These are phyloP conservation scores for Neurospora pannonica DNA, from an alignment of 495 filamentous ascomycete genomes.

Conservation along the genomic window DNA sequence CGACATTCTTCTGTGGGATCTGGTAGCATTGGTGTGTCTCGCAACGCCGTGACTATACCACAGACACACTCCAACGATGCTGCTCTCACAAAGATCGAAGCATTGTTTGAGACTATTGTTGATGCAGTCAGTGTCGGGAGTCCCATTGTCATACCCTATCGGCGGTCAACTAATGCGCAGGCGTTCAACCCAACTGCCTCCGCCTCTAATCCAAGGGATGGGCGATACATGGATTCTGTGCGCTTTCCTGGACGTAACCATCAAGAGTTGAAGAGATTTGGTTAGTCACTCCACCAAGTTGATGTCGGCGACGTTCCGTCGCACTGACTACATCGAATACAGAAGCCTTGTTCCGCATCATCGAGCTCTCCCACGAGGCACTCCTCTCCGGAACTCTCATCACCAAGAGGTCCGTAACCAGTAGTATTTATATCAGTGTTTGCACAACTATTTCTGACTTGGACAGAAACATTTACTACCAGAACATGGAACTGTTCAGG, in stretches of 20 bases:
- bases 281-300: conserved; percentile 2
- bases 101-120: conserved; percentile 40
- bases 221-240: conserved; percentile 8
- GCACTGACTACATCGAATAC: not conserved
- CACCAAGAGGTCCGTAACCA: conserved; percentile 60
- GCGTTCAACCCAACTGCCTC: not conserved
- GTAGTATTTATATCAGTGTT: not conserved
- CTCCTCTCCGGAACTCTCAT: conserved; percentile 51
- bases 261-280: conserved; percentile 29
- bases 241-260: conserved; percentile 30
- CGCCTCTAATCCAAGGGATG: conserved; percentile 1
- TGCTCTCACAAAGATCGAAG: conserved; percentile 43
- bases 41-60: conserved; percentile 6
- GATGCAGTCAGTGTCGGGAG: conserved; percentile 35
- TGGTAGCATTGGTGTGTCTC: not conserved
- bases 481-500: conserved; percentile 68
- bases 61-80: conserved; percentile 7
- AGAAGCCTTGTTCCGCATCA: conserved; percentile 51
- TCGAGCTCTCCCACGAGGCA: conserved; percentile 62
- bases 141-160: conserved; percentile 37
- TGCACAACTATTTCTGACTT: not conserved
- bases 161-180: not conserved
- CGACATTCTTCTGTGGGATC: not conserved
- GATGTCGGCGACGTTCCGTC: not conserved
- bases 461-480: conserved; percentile 85